A percentile compares a stretch with the other conserved stretches of the same genome.
These are phyloP conservation scores for Anaeromyces robustus DNA, from an alignment of 192 early-diverging fungal species.

Conservation along the genomic window DNA sequence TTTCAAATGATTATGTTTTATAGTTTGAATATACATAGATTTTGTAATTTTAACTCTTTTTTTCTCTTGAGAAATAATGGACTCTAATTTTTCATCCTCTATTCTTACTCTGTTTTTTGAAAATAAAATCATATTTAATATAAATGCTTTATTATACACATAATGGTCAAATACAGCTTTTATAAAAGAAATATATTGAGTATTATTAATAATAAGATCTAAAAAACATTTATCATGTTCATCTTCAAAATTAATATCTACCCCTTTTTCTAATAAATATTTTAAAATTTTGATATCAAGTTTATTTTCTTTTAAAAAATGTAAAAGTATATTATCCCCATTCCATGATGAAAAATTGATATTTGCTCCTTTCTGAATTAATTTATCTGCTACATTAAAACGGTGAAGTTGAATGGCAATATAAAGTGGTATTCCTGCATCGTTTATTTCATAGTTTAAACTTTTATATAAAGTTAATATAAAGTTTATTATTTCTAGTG, in stretches of 20 bases:
- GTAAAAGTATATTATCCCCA: not conserved
- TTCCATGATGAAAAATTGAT: not conserved
- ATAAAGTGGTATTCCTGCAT: not conserved
- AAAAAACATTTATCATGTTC: not conserved
- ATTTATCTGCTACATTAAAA: not conserved
- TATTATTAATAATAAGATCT: not conserved
- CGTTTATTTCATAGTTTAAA: not conserved
- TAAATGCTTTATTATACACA: not conserved
- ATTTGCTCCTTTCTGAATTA: not conserved
- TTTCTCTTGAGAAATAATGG: not conserved
- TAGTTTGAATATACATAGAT: not conserved
- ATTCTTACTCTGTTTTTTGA: not conserved
- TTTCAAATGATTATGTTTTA: not conserved
- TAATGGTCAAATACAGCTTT: not conserved
- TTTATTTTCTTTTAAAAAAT: not conserved
- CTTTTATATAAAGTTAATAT: not conserved
- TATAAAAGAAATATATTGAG: not conserved
- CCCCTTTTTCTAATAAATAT: not conserved
- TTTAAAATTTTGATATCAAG: not conserved
- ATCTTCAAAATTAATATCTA: not conserved
- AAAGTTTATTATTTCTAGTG: not conserved
- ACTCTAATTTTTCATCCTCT: not conserved
- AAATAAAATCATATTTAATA: not conserved
- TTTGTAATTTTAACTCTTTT: not conserved
- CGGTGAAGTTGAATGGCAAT: not conserved